These are phyloP conservation scores for Kandelia obovata DNA, from an alignment of 345 rosid genomes.

Conservation along the genomic window DNA sequence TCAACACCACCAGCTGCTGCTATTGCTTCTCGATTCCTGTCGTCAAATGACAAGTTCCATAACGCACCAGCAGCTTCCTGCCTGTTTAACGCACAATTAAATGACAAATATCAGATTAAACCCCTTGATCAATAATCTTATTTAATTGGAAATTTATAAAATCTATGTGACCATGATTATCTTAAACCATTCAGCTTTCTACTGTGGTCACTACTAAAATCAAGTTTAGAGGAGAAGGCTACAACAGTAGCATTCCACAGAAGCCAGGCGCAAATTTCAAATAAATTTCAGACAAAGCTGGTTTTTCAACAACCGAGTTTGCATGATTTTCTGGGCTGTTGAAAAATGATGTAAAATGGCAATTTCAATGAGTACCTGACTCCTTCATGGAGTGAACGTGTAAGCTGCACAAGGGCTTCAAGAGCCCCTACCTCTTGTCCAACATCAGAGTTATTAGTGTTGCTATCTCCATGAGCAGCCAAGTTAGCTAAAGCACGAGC, in stretches of 20 bases:
- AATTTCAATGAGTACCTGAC: constrained; percentile 50
- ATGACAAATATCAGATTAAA: constrained; percentile 2
- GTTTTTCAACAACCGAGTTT: too few relatives aligned
- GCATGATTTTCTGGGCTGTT: neutral
- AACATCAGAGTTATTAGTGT: constrained; percentile 85
- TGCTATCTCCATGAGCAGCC: constrained; percentile 98
- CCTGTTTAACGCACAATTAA: constrained; percentile 18
- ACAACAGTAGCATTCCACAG: too few relatives aligned
- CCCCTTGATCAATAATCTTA: neutral
- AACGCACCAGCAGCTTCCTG: constrained; percentile 46
- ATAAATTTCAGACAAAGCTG: too few relatives aligned
- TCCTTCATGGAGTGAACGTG: constrained; percentile 80
- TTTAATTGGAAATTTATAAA: neutral
- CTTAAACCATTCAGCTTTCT: too few relatives aligned
- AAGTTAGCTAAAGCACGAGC: constrained; percentile 93
- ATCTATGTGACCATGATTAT: neutral
- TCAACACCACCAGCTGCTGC: constrained; percentile 38
- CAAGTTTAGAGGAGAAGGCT: too few relatives aligned
- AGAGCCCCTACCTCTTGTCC: constrained; percentile 94
- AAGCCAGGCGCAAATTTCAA: too few relatives aligned
- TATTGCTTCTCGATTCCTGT: constrained; percentile 41
- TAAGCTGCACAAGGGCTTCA: constrained; percentile 86
- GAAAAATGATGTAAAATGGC: neutral
- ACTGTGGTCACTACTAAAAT: too few relatives aligned
- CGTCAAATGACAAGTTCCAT: constrained; percentile 45